A percentile compares a stretch with the other conserved stretches of the same genome.
Conservation (phyloP, 352 stramenopile species). For the Pythium rishiriense region DNA sequence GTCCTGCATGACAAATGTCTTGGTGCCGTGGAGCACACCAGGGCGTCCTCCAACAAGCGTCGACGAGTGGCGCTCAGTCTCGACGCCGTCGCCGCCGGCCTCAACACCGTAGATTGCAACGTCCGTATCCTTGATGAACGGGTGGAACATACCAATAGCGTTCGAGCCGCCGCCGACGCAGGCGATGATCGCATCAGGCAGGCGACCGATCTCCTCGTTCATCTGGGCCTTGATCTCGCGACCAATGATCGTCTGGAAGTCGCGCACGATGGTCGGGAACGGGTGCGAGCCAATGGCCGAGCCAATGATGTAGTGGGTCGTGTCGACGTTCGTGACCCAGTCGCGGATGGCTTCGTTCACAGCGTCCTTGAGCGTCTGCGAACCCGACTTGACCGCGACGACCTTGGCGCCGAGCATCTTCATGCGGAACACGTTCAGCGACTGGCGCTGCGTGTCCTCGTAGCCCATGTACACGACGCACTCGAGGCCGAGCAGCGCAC, state of each 20-base stretch:
- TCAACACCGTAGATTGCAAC: slow-evolving; percentile 97
- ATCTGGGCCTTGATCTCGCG: slow-evolving; percentile 94
- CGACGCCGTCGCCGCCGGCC: slow-evolving; percentile 93
- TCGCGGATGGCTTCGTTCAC: slow-evolving; percentile 99
- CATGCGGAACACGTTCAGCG: slow-evolving; percentile 99
- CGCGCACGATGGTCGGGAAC: slow-evolving; percentile 98
- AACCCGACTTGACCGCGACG: slow-evolving; percentile 95
- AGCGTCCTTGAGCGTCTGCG: slow-evolving; percentile 97
- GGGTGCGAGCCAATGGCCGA: slow-evolving; percentile 97
- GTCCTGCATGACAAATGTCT: slow-evolving; percentile 98
- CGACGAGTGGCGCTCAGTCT: slow-evolving; percentile 91
- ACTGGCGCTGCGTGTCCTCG: slow-evolving; percentile 97
- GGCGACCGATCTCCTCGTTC: slow-evolving; percentile 92
- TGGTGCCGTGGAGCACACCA: slow-evolving; percentile 96
- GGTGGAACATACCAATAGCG: slow-evolving; percentile 98
- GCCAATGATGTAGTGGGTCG: slow-evolving; percentile 99
- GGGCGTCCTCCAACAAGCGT: slow-evolving; percentile 93
- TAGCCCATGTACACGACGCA: slow-evolving; percentile 99
- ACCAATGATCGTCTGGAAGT: slow-evolving; percentile 98
- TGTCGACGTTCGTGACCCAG: slow-evolving; percentile 98
- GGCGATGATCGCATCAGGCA: slow-evolving; percentile 96
- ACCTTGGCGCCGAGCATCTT: slow-evolving; percentile 99
- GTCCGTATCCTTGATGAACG: slow-evolving; percentile 93
- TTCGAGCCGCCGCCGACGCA: slow-evolving; percentile 98
- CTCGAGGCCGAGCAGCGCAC: slow-evolving; percentile 94